Base-by-base conservation (phyloP, 805 yeast species). In the Lipomyces mesembrius region DNA sequence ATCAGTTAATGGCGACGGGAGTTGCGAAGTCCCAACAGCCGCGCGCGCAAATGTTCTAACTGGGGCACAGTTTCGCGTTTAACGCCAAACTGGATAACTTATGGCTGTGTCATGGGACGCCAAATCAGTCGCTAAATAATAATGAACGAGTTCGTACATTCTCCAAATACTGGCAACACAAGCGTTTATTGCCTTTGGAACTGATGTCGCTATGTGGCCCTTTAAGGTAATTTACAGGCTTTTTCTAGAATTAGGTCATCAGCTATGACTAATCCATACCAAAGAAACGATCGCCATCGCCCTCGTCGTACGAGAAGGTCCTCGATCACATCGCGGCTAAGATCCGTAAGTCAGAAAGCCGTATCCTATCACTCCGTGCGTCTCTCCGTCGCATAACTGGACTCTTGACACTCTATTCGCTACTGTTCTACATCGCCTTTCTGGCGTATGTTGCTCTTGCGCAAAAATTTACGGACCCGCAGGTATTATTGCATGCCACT, bases 281-380 rank as follows among this genome's bases (percentile, higher is more conserved):
- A 20, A 11, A 57, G 63, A 56, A 35, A 17, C 29, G 68, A 22
- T 20, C 73, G 25, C 62, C 62, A 25, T 62, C 72, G 60, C 67
- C 74, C 20, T 46, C 73, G 34, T 59, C 73, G 34, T 79, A 75
- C 69, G 82, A 80, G 66, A 73, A 74, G 66, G 78, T 75, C 58
- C 75, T 80, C 37, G 75, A 76, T 55, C 57, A 63, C 20, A 71
- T 79, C 17, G 70, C 78, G 7, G 57, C 72, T 17, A 66, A 75
- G 65, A 76, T 79, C 49, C 65, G 68, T 3, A 54, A 60, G n/a
- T 69, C 74, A 51, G 75, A 71, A 39, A 34, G 63, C 27, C 54
- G 72, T 25, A 59, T 71, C 2, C 60, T 35, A 20, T 53, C 61
- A 14, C 60, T 60, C n/a, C 67, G 66, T 8, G n/a, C 55, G 4